Conservation (phyloP, 2,329 filamentous ascomycete species). For the Sarocladium oryzae region DNA sequence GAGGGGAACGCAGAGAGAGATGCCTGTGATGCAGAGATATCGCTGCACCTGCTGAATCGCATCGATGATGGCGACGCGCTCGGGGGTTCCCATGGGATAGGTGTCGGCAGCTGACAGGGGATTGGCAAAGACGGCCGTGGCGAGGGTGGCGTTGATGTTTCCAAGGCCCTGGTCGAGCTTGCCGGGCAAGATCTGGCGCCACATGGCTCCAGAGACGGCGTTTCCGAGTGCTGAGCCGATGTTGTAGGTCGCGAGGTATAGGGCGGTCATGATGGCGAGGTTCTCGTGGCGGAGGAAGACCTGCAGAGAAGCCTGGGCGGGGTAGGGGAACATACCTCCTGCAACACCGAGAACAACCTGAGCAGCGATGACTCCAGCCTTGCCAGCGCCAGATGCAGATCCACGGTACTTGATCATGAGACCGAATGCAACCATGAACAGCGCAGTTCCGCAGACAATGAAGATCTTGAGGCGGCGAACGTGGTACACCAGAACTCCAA, state of each 20-base stretch:
- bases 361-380: constrained; percentile 54
- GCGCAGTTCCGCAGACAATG: constrained; percentile 51
- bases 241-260: constrained; percentile 58
- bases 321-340: constrained; percentile 54
- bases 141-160: constrained; percentile 31
- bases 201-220: constrained; percentile 55
- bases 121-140: constrained; percentile 25
- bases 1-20: constrained; percentile 42
- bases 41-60: constrained; percentile 42
- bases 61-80: constrained; percentile 35
- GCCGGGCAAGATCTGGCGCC: constrained; percentile 49
- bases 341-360: constrained; percentile 58
- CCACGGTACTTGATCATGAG: constrained; percentile 59
- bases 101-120: constrained; percentile 27
- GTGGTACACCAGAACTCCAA: constrained; percentile 50
- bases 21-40: constrained; percentile 40
- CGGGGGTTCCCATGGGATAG: constrained; percentile 36
- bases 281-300: constrained; percentile 39
- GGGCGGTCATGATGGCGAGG: constrained; percentile 56
- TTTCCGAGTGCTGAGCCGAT: constrained; percentile 55
- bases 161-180: constrained; percentile 33
- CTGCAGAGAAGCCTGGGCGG: constrained; percentile 39
- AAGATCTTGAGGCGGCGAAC: constrained; percentile 57
- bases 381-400: constrained; percentile 31
- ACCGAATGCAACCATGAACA: constrained; percentile 61